Evolutionary conservation across 1,284 basidiomycete genomes (phyloP), one percentile per base, ranked within the genome.

Genomic region (Austroboletus niveus): DNA sequence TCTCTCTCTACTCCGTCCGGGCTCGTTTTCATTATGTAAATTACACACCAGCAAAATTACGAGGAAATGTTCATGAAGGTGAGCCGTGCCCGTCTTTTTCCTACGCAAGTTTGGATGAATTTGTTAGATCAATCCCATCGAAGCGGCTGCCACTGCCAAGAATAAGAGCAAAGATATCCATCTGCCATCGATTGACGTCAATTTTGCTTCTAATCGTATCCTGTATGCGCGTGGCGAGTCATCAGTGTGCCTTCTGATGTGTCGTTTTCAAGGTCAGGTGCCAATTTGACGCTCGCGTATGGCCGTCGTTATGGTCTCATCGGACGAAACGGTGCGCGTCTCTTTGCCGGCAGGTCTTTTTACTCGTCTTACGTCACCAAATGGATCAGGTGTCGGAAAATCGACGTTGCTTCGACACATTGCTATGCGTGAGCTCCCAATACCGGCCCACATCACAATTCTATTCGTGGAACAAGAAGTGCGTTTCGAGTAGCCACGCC

Each of bases 381-480:
- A 29, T 39, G 22, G 51, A 31, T 7, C 52, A 82, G 90, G 94
- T 87, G 87, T 98, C 62, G 97, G 96, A 74, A 99, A 99, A 76
- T 97, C 94, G 20, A 98, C 97, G 2, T 79, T 99, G n/a, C 79
- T 99, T 34, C 87, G 95, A 45, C 89, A 97, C 69, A 93, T 99
- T 66, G 92, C 97, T 1, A 80, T 99, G 75, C 85, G 97, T 65
- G 97, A 99, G 65, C 87, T 99, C 11, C 87, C 93, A 10, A 89
- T 97, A 53, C 94, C 94, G 10, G 76, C 90, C 0, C 91, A 98
- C 68, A 97, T 99, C 65, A 95, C 93, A 1, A 95, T 99, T 55
- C 78, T 99, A 31, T 97, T 99, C 66, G 97, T 99, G 55, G 97
- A 99, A 70, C 97, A 99, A 75, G 97, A 99, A 73, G 91, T 91